Evolutionary conservation across 2,329 filamentous ascomycete species (phyloP), one percentile per base, ranked within the genome.

Genomic region (Colletotrichum lentis): DNA sequence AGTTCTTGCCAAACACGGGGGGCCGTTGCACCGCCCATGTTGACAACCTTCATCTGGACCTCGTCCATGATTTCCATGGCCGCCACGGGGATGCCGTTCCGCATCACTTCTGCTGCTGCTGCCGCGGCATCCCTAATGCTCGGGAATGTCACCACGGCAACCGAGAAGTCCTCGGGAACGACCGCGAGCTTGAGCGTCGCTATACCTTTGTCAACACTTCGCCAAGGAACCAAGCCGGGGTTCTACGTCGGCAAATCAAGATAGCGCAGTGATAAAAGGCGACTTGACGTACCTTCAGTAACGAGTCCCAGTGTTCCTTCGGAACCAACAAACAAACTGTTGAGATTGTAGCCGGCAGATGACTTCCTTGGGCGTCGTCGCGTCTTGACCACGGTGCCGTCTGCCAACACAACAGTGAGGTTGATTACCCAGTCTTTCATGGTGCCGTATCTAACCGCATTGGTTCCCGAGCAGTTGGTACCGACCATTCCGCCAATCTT

Each of bases 391-490:
- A 95, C 80, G 0, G 87, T 90, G 1, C 92, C 92, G 73, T 95
- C 91, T 11, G 92, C 89, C 35, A 95, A 84, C 1, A 95, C 92
- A 1, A 94, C 90, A 0, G 92, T 95, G 65, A 95, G 79, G 73
- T 94, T 94, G 74, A 95, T 88, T 31, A 95, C 91, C 91, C 91
- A 94, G 74, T 95, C 92, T 75, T 92, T 93, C 92, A 95, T 95
- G 0, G 92, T 94, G 7, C 92, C 92, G 74, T 95, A 95, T 72
- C 88, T 85, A 47, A 94, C 91, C 2, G 91, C 91, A 73, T 94
- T 94, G 0, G 92, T 95, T 2, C 92, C 92, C 14, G 88, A 90
- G 75, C 88, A 90, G 74, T 92, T 93, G 11, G 91, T 94, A 14
- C 91, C 91, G 35, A 94, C 87, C 92, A 95, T 95, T 49, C 91